A percentile compares a stretch with the other conserved stretches of the same genome.
Conservation (phyloP, 1,284 basidiomycete species). For the Cutaneotrichosporon sp. region DNA sequence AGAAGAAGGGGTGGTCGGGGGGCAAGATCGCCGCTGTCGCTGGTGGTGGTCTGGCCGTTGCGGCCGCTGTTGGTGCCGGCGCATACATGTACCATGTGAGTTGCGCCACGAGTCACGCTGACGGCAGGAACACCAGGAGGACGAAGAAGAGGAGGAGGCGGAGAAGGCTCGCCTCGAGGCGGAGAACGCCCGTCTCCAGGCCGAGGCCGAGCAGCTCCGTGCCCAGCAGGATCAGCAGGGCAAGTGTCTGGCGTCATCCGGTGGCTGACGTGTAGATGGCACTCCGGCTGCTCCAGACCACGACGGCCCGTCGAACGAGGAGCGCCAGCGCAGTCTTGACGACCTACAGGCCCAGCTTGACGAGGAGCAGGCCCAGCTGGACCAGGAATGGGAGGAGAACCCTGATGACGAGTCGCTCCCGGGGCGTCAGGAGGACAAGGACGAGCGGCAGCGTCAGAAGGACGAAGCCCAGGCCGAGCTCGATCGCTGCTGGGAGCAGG, state of each 20-base stretch:
- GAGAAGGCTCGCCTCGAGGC: not conserved
- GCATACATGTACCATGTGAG: conserved; percentile 12
- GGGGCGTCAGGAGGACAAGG: not conserved
- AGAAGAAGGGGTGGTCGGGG: conserved; percentile 10
- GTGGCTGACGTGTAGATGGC: too few species aligned
- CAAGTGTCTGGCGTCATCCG: too few species aligned
- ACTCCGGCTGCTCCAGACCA: too few species aligned
- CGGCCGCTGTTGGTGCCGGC: conserved; percentile 4
- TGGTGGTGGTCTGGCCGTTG: conserved; percentile 1
- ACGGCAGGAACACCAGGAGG: not conserved
- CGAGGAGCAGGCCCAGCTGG: not conserved
- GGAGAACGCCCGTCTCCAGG: not conserved
- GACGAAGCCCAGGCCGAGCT: not conserved
- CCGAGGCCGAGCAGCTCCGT: not conserved
- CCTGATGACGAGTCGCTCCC: not conserved
- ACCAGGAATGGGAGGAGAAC: not conserved
- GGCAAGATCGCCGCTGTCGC: conserved; percentile 11
- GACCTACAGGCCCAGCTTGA: not conserved
- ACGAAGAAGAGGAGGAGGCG: conserved; percentile 2
- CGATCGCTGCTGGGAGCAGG: not conserved
- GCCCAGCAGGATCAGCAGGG: not conserved
- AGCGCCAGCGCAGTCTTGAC: not conserved
- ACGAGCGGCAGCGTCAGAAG: not conserved
- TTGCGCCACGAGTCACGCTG: not conserved
- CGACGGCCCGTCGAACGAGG: conserved; percentile 1